Evolutionary conservation across 495 filamentous ascomycete genomes (phyloP).

Genomic region (Mytilinidion resinicola): DNA sequence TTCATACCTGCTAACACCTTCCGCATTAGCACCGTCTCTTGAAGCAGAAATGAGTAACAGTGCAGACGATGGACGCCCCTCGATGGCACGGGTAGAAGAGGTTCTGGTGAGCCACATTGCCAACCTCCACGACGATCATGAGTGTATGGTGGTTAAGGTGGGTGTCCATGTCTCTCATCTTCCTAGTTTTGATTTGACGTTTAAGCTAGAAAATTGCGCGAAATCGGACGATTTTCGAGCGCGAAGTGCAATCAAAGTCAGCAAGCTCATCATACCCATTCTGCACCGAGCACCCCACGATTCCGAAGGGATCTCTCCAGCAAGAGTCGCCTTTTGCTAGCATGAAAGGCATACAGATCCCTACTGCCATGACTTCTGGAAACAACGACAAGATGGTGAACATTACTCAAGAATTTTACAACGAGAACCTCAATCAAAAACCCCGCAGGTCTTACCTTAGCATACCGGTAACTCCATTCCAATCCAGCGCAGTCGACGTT

Average conservation of each 20-base stretch:
- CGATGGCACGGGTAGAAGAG: background rate
- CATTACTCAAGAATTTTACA: conserved; percentile 3
- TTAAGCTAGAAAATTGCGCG: background rate
- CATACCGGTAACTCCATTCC: conserved; percentile 3
- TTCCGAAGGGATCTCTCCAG: background rate
- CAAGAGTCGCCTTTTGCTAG: conserved; percentile 8
- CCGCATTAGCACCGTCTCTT: too few relatives aligned
- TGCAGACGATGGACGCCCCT: too few relatives aligned
- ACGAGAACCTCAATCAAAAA: background rate
- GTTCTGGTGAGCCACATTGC: conserved; percentile 6
- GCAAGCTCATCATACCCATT: background rate
- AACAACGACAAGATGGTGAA: background rate
- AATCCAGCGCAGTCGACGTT: conserved; percentile 7
- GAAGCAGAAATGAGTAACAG: too few relatives aligned
- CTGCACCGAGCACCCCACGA: background rate
- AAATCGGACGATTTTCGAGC: conserved; percentile 6
- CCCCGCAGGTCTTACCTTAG: background rate
- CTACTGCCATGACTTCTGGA: background rate
- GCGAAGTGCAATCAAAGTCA: background rate
- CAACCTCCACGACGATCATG: conserved; percentile 5
- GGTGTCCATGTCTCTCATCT: background rate
- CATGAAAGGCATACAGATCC: conserved; percentile 14
- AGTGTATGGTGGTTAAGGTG: conserved; percentile 4
- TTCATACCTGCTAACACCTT: too few relatives aligned
- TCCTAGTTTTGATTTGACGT: too few relatives aligned